Conservation (phyloP, 805 yeast species). For the Metschnikowia picachoensis region DNA sequence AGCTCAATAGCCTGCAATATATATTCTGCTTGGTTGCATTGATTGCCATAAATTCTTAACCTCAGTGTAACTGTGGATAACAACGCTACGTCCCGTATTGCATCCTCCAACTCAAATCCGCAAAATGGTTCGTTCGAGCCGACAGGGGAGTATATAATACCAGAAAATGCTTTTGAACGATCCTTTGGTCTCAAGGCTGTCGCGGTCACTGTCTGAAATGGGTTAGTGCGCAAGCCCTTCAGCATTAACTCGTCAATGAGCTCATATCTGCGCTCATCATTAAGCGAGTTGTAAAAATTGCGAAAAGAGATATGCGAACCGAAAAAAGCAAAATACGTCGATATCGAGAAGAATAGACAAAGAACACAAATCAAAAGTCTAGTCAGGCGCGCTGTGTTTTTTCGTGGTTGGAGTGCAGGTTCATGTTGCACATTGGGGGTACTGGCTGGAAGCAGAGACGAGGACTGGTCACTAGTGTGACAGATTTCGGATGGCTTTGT, state of each 20-base stretch:
- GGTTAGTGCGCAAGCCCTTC: neutral
- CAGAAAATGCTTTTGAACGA: constrained; percentile 39
- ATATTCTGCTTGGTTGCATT: constrained; percentile 52
- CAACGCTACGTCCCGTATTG: constrained; percentile 52
- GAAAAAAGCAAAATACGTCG: constrained; percentile 7
- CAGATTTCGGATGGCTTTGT: neutral
- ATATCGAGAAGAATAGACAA: constrained; percentile 1
- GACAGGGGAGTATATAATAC: constrained; percentile 58
- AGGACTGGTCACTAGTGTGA: neutral
- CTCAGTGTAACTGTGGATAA: constrained; percentile 57
- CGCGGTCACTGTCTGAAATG: neutral
- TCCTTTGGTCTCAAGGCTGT: neutral
- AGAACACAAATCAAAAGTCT: constrained; percentile 1
- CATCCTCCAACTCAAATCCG: constrained; percentile 45
- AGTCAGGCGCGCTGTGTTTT: neutral
- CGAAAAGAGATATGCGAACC: constrained; percentile 9
- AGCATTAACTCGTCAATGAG: constrained; percentile 4
- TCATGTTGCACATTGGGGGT: neutral
- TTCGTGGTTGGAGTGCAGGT: neutral
- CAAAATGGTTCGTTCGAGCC: constrained; percentile 51
- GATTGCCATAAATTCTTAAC: constrained; percentile 57
- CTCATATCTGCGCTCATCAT: constrained; percentile 4
- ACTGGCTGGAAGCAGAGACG: neutral
- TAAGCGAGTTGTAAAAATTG: constrained; percentile 5
- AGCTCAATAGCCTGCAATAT: constrained; percentile 51